Evolutionary conservation across 2,329 filamentous ascomycete genomes (phyloP), one percentile per base, ranked within the genome.

Genomic region (Colletotrichum eremochloae): DNA sequence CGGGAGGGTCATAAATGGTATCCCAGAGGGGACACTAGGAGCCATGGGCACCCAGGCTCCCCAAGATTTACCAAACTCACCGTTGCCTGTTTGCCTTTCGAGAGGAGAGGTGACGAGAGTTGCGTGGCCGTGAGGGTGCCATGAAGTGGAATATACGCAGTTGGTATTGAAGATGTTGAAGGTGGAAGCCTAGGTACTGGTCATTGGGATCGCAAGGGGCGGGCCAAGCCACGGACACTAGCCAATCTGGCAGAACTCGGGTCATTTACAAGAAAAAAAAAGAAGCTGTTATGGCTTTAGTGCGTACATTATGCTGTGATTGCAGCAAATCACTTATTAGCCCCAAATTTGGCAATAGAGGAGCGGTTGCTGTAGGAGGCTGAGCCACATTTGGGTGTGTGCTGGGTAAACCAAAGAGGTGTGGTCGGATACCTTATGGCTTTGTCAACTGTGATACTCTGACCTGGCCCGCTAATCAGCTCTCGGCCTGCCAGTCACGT

Each of bases 391-490:
- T 15, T 38, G 20, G 53, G 55, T 24, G 55, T 57, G 55, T 24
- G 55, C 11, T 12, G 20, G 15, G 36, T 57, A 57, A 57, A 29
- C n/a, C 1, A 36, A 40, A 38, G 12, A 20, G 36, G 18, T 31
- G 55, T 57, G 55, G n/a, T 24, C 12, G 9, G 55, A 56, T 11
- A 56, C 9, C 15, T 31, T 9, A 20, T 56, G 33, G 55, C n/a
- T 40, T 40, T n/a, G 18, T 57, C 20, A 29, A 24, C 36, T 55
- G 31, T 29, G 52, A 55, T 55, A 14, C 33, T 56, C 53, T 33
- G 33, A 56, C 14, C 53, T 57, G 55, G 52, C 20, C 55, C 55
- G 55, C 55, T 63, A 52, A 63, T 63, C 61, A 40, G 61, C n/a
- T 63, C 14, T n/a, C 33, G 36, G 33, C 18, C 11, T 63, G 9